Conservation (phyloP, 2,329 filamentous ascomycete genomes). For the Epichloe gansuensis region DNA sequence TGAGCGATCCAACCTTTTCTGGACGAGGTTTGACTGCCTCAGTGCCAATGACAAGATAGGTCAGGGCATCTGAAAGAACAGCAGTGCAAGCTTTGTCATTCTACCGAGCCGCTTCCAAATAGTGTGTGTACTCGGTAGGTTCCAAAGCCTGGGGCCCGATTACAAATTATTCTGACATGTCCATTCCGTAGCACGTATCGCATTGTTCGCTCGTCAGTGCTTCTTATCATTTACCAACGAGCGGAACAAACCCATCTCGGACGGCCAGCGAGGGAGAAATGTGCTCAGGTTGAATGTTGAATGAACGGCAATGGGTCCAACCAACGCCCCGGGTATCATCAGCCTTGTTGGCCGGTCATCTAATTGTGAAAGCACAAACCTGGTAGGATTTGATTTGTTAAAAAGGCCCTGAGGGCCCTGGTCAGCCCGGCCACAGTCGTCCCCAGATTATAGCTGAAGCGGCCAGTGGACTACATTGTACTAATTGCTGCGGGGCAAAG, state of each 20-base stretch:
- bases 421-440: conserved; percentile 16
- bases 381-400: conserved; percentile 7
- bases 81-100: too few relatives aligned
- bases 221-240: neutral
- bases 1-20: neutral
- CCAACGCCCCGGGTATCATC: too few relatives aligned
- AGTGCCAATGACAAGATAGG: too few relatives aligned
- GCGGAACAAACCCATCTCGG: neutral
- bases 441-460: conserved; percentile 19
- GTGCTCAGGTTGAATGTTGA: neutral
- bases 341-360: too few relatives aligned
- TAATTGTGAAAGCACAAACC: conserved; percentile 7
- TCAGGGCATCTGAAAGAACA: too few relatives aligned
- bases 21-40: neutral
- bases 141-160: neutral
- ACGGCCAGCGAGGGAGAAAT: conserved; percentile 5
- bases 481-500: conserved; percentile 4
- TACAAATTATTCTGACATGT: neutral
- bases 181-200: too few relatives aligned
- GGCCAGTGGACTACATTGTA: neutral
- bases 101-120: neutral
- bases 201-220: neutral
- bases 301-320: conserved; percentile 6
- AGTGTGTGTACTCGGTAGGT: neutral
- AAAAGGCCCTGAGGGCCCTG: conserved; percentile 7